These are phyloP conservation scores for Termitomyces sp. DNA, from an alignment of 768 basidiomycete genomes.

Conservation along the genomic window DNA sequence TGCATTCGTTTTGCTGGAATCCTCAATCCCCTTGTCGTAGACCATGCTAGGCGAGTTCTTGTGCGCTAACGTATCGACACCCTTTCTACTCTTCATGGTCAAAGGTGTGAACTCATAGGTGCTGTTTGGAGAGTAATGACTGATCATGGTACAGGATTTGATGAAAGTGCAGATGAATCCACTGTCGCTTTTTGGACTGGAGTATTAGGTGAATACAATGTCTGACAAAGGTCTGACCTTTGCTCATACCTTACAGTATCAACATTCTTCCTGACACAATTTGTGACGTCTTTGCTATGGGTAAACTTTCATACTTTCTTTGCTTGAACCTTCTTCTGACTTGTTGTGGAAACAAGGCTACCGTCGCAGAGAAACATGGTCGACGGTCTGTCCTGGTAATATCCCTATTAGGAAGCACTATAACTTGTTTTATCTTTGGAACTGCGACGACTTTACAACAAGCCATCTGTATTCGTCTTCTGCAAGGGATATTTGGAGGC, in stretches of 20 bases:
- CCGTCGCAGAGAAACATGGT: slow-evolving; percentile 92
- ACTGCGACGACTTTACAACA: slow-evolving; percentile 72
- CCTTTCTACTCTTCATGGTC: slow-evolving; percentile 94
- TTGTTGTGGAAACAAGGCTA: slow-evolving; percentile 50
- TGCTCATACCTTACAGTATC: slow-evolving; percentile 46
- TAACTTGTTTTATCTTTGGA: slow-evolving; percentile 76
- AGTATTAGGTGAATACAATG: slow-evolving; percentile 57
- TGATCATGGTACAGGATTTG: slow-evolving; percentile 47
- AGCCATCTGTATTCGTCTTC: slow-evolving; percentile 80
- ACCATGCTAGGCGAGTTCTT: slow-evolving; percentile 95
- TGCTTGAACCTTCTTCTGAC: slow-evolving; percentile 11
- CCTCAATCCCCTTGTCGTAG: slow-evolving; percentile 34
- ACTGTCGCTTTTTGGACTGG: slow-evolving; percentile 90
- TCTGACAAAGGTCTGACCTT: not conserved
- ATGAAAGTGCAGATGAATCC: slow-evolving; percentile 71
- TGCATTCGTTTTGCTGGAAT: not conserved
- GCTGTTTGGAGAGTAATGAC: not conserved
- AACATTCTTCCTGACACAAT: slow-evolving; percentile 92
- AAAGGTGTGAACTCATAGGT: slow-evolving; percentile 46
- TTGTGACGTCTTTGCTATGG: slow-evolving; percentile 93
- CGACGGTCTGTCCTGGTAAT: slow-evolving; percentile 79
- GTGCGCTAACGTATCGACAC: slow-evolving; percentile 88
- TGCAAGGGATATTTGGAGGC: slow-evolving; percentile 91
- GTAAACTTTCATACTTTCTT: slow-evolving; percentile 31
- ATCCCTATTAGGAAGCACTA: slow-evolving; percentile 81